Evolutionary conservation across 2,329 filamentous ascomycete species (phyloP).

Genomic region (Ophiocordyceps camponoti-floridani): DNA sequence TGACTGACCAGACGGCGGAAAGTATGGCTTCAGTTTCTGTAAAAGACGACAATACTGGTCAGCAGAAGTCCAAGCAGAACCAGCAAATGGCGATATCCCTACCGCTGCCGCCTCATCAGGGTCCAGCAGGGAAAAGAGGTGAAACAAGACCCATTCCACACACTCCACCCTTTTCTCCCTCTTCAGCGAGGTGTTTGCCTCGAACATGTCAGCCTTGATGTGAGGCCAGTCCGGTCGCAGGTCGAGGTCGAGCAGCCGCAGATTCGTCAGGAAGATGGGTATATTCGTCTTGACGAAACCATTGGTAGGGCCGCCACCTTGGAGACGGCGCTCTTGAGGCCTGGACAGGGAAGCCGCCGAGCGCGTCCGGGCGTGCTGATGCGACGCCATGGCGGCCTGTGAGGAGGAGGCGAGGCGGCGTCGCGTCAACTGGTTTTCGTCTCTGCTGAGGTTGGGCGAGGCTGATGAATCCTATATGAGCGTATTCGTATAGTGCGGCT

Average conservation of each 20-base stretch:
- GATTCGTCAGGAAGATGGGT: conserved; percentile 54
- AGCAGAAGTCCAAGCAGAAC: neutral
- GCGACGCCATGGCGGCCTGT: conserved; percentile 3
- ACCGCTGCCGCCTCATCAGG: conserved; percentile 57
- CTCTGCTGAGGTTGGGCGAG: too few species aligned
- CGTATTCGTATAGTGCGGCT: too few species aligned
- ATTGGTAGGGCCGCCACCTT: neutral
- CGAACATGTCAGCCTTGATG: conserved; percentile 54
- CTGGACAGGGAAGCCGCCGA: conserved; percentile 1
- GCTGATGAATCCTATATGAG: too few species aligned
- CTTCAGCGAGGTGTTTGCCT: conserved; percentile 46
- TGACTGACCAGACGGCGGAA: conserved; percentile 74
- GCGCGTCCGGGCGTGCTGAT: conserved; percentile 3
- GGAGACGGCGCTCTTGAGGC: neutral
- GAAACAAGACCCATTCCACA: conserved; percentile 83
- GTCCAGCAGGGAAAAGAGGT: conserved; percentile 74
- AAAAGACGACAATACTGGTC: conserved; percentile 1
- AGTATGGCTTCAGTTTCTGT: conserved; percentile 78
- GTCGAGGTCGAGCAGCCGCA: conserved; percentile 70
- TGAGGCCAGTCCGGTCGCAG: conserved; percentile 60
- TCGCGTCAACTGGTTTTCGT: too few species aligned
- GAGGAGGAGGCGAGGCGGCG: too few species aligned
- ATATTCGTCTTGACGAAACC: conserved; percentile 7
- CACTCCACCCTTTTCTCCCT: conserved; percentile 69
- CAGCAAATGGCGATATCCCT: conserved; percentile 7